These are phyloP conservation scores for Penicillium turbatum DNA, from an alignment of 495 filamentous ascomycete genomes.

Conservation along the genomic window DNA sequence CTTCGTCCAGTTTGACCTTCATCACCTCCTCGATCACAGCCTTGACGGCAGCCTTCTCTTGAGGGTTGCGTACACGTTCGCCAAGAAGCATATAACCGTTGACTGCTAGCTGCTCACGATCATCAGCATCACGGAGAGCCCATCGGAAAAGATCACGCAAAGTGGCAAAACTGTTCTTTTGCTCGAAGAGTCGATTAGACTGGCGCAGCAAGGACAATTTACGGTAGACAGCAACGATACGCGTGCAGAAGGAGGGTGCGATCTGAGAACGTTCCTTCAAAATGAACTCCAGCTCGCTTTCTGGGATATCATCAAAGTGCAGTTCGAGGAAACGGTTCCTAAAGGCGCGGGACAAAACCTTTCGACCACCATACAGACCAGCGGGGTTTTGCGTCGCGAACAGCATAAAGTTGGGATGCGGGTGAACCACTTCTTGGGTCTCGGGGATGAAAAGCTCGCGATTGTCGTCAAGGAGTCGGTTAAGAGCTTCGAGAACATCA, in stretches of 20 bases:
- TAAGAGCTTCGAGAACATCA: constrained; percentile 92
- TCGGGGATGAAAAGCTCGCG: constrained; percentile 96
- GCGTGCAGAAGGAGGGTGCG: constrained; percentile 82
- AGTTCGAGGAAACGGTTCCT: constrained; percentile 95
- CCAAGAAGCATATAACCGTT: constrained; percentile 96
- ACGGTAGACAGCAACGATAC: constrained; percentile 91
- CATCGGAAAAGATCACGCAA: constrained; percentile 94
- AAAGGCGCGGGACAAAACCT: constrained; percentile 88
- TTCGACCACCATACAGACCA: constrained; percentile 91
- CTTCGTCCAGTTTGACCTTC: constrained; percentile 75
- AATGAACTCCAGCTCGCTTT: constrained; percentile 91
- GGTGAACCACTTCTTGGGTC: constrained; percentile 87
- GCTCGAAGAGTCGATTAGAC: constrained; percentile 85
- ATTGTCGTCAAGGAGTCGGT: constrained; percentile 93
- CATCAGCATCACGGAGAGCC: constrained; percentile 83
- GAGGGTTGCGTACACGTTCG: constrained; percentile 86
- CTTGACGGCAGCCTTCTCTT: constrained; percentile 81
- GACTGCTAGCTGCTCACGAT: constrained; percentile 78
- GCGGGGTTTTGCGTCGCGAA: constrained; percentile 99
- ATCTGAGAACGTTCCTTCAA: constrained; percentile 81
- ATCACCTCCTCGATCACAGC: constrained; percentile 88
- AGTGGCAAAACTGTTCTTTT: constrained; percentile 96
- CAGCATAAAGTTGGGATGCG: constrained; percentile 92
- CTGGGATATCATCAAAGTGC: constrained; percentile 97
- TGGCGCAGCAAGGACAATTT: constrained; percentile 86